Percentiles rank a stretch among this genome's conserved stretches.
Evolutionary conservation across 768 basidiomycete species (phyloP).

Genomic region (Neoboletus brunneissimus): DNA sequence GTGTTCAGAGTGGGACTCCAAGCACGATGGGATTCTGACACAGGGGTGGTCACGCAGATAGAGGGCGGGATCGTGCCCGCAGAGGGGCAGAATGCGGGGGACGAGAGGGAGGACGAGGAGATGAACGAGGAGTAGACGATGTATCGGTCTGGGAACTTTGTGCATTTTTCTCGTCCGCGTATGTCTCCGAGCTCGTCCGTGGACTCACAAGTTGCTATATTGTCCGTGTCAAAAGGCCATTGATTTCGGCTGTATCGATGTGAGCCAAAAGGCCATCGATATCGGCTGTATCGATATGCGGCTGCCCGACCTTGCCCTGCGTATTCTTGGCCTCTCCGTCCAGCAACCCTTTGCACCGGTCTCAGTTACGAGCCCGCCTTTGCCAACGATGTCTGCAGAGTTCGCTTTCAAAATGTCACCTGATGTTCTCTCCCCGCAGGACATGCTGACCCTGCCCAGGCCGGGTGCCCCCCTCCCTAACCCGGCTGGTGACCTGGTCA

Average conservation of each 20-base stretch:
- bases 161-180: neutral
- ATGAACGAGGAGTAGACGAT: conserved; percentile 50
- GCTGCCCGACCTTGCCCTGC: conserved; percentile 39
- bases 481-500: conserved; percentile 60
- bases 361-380: conserved; percentile 2
- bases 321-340: conserved; percentile 52
- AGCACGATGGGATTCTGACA: conserved; percentile 68
- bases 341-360: conserved; percentile 44
- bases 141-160: neutral
- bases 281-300: conserved; percentile 36
- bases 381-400: conserved; percentile 33
- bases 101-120: conserved; percentile 34
- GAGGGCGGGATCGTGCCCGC: conserved; percentile 42
- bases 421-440: conserved; percentile 66
- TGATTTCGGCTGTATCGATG: conserved; percentile 11
- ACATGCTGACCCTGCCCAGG: conserved; percentile 66
- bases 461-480: conserved; percentile 70
- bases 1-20: conserved; percentile 71
- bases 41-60: conserved; percentile 60
- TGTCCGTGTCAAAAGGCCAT: neutral
- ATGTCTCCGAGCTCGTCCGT: neutral
- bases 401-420: conserved; percentile 59
- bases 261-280: conserved; percentile 33
- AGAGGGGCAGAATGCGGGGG: conserved; percentile 34
- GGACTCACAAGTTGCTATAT: neutral